Evolutionary conservation across 148 eudicot genomes (phyloP).

Genomic region (Chenopodium berlandieri): DNA sequence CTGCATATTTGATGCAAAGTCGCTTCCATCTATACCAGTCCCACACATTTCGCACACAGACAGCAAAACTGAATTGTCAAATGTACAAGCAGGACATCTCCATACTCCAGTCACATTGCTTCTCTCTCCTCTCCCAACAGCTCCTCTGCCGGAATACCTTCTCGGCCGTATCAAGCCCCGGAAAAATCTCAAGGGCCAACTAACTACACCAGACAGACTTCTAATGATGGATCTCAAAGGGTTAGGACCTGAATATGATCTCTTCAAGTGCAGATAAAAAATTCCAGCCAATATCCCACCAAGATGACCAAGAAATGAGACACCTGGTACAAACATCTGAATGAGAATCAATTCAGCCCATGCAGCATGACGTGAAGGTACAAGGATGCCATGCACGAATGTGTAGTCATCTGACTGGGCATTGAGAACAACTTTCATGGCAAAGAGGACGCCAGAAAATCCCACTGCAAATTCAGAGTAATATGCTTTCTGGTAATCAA

Average conservation of each 20-base stretch:
- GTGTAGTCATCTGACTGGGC: constrained; percentile 69
- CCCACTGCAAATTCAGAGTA: constrained; percentile 84
- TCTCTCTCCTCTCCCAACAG: constrained; percentile 30
- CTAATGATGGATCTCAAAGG: constrained; percentile 44
- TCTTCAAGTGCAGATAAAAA: constrained; percentile 51
- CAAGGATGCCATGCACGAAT: constrained; percentile 57
- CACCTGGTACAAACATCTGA: constrained; percentile 78
- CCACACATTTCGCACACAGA: constrained; percentile 88
- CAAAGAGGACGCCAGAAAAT: constrained; percentile 91
- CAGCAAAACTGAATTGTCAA: constrained; percentile 55
- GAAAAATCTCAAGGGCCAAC: constrained; percentile 54
- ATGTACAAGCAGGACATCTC: constrained; percentile 82
- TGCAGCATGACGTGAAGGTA: constrained; percentile 73
- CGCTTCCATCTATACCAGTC: constrained; percentile 41
- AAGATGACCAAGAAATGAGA: constrained; percentile 88
- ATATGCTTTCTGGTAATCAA: constrained; percentile 54
- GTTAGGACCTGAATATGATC: constrained; percentile 43
- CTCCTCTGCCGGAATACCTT: constrained; percentile 51
- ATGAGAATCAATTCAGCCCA: constrained; percentile 90
- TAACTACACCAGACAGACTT: constrained; percentile 34
- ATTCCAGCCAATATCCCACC: constrained; percentile 91
- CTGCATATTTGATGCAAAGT: constrained; percentile 20
- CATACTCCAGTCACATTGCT: constrained; percentile 36
- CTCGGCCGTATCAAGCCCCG: constrained; percentile 31
- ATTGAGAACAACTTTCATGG: constrained; percentile 89